Evolutionary conservation across 345 rosid species (phyloP).

Genomic region (Raphanus raphanistrum): DNA sequence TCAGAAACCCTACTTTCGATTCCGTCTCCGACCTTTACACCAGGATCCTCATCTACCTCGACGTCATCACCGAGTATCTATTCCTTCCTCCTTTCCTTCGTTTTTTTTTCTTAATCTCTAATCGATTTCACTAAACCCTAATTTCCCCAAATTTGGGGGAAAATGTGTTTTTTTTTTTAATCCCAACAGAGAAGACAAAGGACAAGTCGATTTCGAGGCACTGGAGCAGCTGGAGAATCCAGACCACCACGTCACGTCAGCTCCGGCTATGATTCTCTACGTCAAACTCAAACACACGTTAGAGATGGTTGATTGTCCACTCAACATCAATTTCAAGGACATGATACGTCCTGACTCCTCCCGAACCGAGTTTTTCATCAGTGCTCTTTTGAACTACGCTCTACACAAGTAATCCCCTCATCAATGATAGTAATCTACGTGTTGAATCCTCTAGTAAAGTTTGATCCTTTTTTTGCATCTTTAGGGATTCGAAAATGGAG

Average conservation of each 20-base stretch:
- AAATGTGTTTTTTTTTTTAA: not conserved
- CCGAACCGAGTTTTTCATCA: slow-evolving; percentile 68
- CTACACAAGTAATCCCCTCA: slow-evolving; percentile 57
- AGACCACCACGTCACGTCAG: slow-evolving; percentile 59
- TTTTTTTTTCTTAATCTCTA: no score
- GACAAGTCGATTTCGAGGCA: slow-evolving; percentile 72
- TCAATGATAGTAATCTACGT: no score
- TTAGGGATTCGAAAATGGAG: slow-evolving; percentile 73
- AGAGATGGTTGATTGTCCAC: slow-evolving; percentile 52
- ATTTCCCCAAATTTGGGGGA: slow-evolving; percentile 9
- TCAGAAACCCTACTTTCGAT: slow-evolving; percentile 52
- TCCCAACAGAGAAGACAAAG: slow-evolving; percentile 62
- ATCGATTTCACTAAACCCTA: slow-evolving; percentile 16
- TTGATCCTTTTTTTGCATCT: slow-evolving; percentile 2
- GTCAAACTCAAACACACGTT: slow-evolving; percentile 51
- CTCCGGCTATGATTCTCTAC: slow-evolving; percentile 49
- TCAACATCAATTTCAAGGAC: slow-evolving; percentile 62
- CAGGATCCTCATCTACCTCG: slow-evolving; percentile 68
- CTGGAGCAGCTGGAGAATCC: slow-evolving; percentile 89
- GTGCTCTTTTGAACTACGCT: slow-evolving; percentile 77
- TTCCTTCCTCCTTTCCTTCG: not conserved
- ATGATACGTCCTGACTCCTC: slow-evolving; percentile 57
- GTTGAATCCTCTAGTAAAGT: not conserved
- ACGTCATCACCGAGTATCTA: slow-evolving; percentile 59
- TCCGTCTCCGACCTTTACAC: slow-evolving; percentile 60